Conservation (phyloP, 352 stramenopile genomes). For the Globisporangium alternatum region DNA sequence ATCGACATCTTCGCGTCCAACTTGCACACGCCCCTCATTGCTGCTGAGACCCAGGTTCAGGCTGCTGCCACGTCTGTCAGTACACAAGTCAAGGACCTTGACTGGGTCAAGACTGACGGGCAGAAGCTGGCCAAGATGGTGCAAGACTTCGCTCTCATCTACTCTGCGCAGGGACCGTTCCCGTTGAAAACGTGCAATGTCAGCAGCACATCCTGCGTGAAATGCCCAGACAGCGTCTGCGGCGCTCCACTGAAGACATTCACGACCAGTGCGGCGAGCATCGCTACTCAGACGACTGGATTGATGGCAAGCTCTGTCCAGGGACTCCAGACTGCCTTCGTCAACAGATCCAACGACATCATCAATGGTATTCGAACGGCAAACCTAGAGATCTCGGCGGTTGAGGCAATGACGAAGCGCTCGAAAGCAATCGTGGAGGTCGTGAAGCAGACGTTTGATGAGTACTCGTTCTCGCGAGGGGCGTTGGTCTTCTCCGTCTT, state of each 20-base stretch:
- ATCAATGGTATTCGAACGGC: conserved; percentile 41
- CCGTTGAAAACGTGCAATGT: conserved; percentile 44
- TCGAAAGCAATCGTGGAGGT: conserved; percentile 57
- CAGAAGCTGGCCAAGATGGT: conserved; percentile 57
- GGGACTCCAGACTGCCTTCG: conserved; percentile 41
- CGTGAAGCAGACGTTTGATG: conserved; percentile 64
- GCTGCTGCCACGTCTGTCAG: conserved; percentile 41
- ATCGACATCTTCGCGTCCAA: conserved; percentile 73
- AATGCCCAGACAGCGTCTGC: conserved; percentile 52
- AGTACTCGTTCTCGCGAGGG: conserved; percentile 74
- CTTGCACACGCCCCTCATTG: conserved; percentile 45
- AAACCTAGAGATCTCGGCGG: conserved; percentile 39
- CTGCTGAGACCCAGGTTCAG: conserved; percentile 37
- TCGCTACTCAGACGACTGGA: conserved; percentile 19
- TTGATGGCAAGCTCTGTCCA: conserved; percentile 30
- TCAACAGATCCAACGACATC: conserved; percentile 36
- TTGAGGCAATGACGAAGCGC: conserved; percentile 52
- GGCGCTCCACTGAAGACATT: conserved; percentile 46
- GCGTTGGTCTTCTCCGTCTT: conserved; percentile 78
- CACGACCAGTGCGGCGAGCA: conserved; percentile 24
- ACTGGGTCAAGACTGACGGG: conserved; percentile 51
- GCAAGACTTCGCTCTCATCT: conserved; percentile 49
- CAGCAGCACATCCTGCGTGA: conserved; percentile 44
- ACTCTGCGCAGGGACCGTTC: conserved; percentile 52
- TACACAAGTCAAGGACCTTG: conserved; percentile 35